Evolutionary conservation across 2,329 filamentous ascomycete species (phyloP).

Genomic region (Claviceps citrina): DNA sequence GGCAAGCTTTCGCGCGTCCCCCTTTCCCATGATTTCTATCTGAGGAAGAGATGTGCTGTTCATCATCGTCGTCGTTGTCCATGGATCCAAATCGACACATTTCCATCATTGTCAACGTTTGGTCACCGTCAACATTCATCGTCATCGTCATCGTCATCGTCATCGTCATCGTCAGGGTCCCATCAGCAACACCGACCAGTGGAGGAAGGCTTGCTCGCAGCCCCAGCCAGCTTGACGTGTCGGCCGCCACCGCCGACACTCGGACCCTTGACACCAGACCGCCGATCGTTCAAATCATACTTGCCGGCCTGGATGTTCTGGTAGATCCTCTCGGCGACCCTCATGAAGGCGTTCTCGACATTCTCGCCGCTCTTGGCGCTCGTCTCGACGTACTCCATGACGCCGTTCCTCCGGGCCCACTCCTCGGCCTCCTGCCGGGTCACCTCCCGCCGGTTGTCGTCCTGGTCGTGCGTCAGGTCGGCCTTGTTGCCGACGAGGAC

Average conservation of each 20-base stretch:
- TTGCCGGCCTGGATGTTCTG: constrained; percentile 90
- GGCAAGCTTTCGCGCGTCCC: no score
- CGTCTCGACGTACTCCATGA: constrained; percentile 90
- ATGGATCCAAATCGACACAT: no score
- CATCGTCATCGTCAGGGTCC: not conserved
- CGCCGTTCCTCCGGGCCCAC: constrained; percentile 74
- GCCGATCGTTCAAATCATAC: constrained; percentile 85
- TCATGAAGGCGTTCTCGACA: constrained; percentile 82
- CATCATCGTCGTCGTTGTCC: no score
- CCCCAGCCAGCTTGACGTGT: constrained; percentile 30
- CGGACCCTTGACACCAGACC: constrained; percentile 76
- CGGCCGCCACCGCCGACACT: constrained; percentile 31
- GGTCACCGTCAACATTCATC: no score
- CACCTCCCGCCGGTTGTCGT: constrained; percentile 59
- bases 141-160: not conserved
- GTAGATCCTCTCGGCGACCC: constrained; percentile 90
- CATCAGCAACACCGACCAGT: constrained; percentile 33
- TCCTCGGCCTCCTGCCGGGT: constrained; percentile 69
- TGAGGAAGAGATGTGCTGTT: no score
- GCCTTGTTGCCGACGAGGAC: constrained; percentile 92
- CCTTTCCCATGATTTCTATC: no score
- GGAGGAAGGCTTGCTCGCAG: constrained; percentile 22
- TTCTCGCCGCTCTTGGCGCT: constrained; percentile 90
- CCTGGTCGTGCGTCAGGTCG: constrained; percentile 49
- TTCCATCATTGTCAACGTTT: no score